Percentiles rank a stretch among this genome's conserved stretches.
Conservation (phyloP, 805 yeast species). For the Komagataella mondaviorum region DNA sequence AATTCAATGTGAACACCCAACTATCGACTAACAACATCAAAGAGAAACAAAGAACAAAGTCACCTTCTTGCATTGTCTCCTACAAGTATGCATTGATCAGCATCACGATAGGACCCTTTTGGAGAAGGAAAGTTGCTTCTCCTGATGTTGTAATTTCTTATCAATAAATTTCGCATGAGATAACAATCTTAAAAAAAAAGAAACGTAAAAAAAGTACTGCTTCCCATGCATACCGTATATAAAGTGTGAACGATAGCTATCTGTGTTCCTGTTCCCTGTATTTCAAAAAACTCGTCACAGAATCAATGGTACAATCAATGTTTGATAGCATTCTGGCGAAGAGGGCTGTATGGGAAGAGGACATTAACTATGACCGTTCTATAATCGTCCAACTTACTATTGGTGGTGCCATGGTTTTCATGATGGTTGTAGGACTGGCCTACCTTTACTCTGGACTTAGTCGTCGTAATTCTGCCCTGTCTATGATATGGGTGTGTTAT, state of each 20-base stretch:
- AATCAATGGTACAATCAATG: neutral
- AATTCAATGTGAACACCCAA: neutral
- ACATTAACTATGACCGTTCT: constrained; percentile 25
- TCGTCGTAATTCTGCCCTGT: constrained; percentile 77
- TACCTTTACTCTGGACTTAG: constrained; percentile 87
- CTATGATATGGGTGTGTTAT: constrained; percentile 71
- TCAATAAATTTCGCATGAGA: neutral
- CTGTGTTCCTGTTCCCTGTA: neutral
- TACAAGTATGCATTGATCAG: neutral
- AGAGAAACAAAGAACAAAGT: neutral
- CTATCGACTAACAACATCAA: neutral
- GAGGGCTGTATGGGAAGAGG: constrained; percentile 13
- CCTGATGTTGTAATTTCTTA: neutral
- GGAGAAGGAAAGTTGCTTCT: neutral
- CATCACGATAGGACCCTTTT: neutral
- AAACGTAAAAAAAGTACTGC: neutral
- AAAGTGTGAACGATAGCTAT: neutral
- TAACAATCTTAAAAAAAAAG: neutral
- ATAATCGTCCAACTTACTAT: constrained; percentile 37
- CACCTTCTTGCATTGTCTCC: neutral
- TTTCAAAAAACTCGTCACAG: neutral
- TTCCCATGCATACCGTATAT: neutral
- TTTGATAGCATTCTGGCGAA: constrained; percentile 1
- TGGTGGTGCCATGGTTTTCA: constrained; percentile 61
- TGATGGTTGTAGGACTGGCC: constrained; percentile 94